Base-by-base conservation (phyloP, 306 rosid genomes). In the Argentina anserina region DNA sequence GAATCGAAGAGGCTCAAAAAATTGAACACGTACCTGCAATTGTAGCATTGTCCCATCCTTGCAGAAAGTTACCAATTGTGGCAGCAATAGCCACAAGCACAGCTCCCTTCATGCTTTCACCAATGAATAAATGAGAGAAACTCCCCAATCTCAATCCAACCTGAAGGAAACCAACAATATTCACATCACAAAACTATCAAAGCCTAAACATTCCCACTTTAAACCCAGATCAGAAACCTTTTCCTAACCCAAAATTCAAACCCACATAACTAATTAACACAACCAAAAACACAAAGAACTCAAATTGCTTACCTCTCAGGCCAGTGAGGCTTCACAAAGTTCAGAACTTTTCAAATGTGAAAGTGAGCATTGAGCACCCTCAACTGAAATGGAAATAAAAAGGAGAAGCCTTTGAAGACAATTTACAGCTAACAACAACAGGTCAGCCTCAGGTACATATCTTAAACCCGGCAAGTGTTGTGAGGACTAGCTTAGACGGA, bases 21-120 rank as follows among this genome's bases (percentile, higher is more conserved):
- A 17, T 40, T 33, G 12, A 33, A 50, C 6, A 50, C 6, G 15
- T 86, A 92, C 97, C 97, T 31, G 97, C 97, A 78, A 92, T 92
- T 77, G 93, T 86, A 71, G 97, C 97, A 82, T 92, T 92, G 81
- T 92, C 97, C 97, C 97, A 89, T 80, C 97, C 97, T 70, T 92
- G 96, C 21, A 92, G 89, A 49, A 92, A 82, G 83, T 89, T 92
- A 3, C 97, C 97, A 52, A 92, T 79, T 69, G 97, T 76, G 67
- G 97, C 97, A 14, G 96, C 97, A 72, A 89, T 73, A 79, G 96
- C 96, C 63, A 92, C 97, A 11, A 92, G 68, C 20, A 75, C 88
- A 14, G 92, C 93, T 58, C 96, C 93, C n/a, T 79, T 89, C 97
- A 92, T 92, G 72, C 40, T 69, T 43, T 3, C 58, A 60, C 56